A percentile compares a stretch with the other conserved stretches of the same genome.
Conservation (phyloP, 2,329 filamentous ascomycete genomes). For the Aureobasidium sp. region DNA sequence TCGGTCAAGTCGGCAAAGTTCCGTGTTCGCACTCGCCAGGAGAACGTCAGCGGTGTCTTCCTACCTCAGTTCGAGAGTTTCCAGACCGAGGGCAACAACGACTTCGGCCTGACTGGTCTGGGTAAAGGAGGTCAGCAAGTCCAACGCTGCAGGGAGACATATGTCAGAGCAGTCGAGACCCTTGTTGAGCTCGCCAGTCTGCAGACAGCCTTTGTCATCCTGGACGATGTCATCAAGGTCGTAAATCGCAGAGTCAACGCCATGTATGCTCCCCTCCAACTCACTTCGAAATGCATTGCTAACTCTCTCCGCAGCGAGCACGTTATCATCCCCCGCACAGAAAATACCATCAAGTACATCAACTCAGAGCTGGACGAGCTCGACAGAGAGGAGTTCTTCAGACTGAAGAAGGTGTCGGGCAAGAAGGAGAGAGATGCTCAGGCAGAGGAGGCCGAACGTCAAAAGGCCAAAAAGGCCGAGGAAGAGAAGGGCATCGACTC, state of each 20-base stretch:
- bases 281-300: slow-evolving; percentile 12
- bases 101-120: slow-evolving; percentile 90
- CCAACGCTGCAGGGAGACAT: slow-evolving; percentile 88
- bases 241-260: slow-evolving; percentile 97
- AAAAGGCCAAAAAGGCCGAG: slow-evolving; percentile 18
- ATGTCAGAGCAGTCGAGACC: slow-evolving; percentile 90
- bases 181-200: slow-evolving; percentile 89
- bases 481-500: slow-evolving; percentile 16
- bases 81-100: slow-evolving; percentile 79
- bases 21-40: slow-evolving; percentile 87
- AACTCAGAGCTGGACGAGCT: slow-evolving; percentile 97
- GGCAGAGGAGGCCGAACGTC: slow-evolving; percentile 27
- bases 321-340: slow-evolving; percentile 93
- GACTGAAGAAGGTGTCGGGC: slow-evolving; percentile 84
- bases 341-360: slow-evolving; percentile 99
- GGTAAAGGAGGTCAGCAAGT: slow-evolving; percentile 98
- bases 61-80: slow-evolving; percentile 91
- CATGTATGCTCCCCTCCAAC: slow-evolving; percentile 54
- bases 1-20: slow-evolving; percentile 89
- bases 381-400: slow-evolving; percentile 95
- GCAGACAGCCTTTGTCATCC: slow-evolving; percentile 94
- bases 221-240: slow-evolving; percentile 98
- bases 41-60: slow-evolving; percentile 96
- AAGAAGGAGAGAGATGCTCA: slow-evolving; percentile 52
- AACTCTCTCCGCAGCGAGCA: slow-evolving; percentile 54